phyloP scores from a whole-genome alignment of 2,329 filamentous ascomycete genomes.

The Pyrenophora teres region DNA sequence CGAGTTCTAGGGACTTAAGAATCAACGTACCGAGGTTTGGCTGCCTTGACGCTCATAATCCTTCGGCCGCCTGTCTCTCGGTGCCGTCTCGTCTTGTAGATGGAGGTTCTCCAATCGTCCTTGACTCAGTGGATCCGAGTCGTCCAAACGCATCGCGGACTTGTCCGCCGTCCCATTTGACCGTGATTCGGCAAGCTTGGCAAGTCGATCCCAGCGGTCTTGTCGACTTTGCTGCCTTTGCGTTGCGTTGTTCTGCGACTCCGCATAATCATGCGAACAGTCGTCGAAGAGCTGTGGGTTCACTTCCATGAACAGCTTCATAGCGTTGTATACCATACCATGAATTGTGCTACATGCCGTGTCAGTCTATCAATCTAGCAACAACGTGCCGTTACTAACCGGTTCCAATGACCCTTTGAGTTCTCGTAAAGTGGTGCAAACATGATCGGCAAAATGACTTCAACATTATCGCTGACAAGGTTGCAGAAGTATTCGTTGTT shows the following conservation, averaged over 20 bases:
- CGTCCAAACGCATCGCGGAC: slow-evolving; percentile 63
- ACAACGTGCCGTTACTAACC: slow-evolving; percentile 60
- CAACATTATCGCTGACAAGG: slow-evolving; percentile 96
- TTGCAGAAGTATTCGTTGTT: slow-evolving; percentile 99
- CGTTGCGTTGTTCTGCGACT: slow-evolving; percentile 91
- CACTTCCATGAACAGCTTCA: slow-evolving; percentile 99
- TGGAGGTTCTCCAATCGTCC: slow-evolving; percentile 88
- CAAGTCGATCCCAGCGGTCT: slow-evolving; percentile 85
- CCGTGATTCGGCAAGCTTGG: slow-evolving; percentile 76
- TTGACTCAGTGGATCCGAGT: slow-evolving; percentile 67
- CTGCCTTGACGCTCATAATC: slow-evolving; percentile 48
- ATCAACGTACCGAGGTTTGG: slow-evolving; percentile 52
- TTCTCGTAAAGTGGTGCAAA: slow-evolving; percentile 98
- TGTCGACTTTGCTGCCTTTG: slow-evolving; percentile 80
- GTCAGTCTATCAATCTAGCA: slow-evolving; percentile 22
- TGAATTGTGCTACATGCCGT: slow-evolving; percentile 78
- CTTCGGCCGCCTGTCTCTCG: slow-evolving; percentile 47
- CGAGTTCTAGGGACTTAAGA: slow-evolving; percentile 49
- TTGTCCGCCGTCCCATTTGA: slow-evolving; percentile 55
- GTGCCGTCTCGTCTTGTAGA: slow-evolving; percentile 72
- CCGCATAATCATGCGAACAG: slow-evolving; percentile 96
- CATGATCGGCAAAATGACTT: slow-evolving; percentile 98
- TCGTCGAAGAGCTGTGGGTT: slow-evolving; percentile 98
- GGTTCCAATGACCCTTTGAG: slow-evolving; percentile 98
- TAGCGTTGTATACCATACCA: slow-evolving; percentile 99